A percentile compares a stretch with the other conserved stretches of the same genome.
Evolutionary conservation across 202 grass and related monocot species (phyloP).

Genomic region (Zoysia matrella): DNA sequence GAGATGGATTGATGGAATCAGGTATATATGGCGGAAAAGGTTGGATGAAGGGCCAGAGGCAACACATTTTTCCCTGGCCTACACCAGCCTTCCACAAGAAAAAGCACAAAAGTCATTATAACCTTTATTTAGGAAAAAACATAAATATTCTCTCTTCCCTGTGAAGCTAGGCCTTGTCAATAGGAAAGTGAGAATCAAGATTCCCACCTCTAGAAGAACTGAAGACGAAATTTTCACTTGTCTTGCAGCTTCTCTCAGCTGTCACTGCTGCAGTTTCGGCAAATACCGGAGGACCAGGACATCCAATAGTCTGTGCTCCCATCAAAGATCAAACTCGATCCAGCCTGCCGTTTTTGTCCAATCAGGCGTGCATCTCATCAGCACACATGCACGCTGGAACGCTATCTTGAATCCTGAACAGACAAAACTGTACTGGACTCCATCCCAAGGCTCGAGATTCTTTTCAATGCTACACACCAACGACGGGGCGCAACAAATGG

Average conservation of each 20-base stretch:
- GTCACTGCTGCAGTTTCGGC: not conserved
- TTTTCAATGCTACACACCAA: no score
- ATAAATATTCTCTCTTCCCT: slow-evolving; percentile 22
- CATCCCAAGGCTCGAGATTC: no score
- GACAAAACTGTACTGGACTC: no score
- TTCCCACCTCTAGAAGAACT: not conserved
- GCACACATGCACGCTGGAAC: no score
- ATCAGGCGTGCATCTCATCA: no score
- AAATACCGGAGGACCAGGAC: not conserved
- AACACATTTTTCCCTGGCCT: slow-evolving; percentile 4
- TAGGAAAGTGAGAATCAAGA: not conserved
- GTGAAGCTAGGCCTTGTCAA: not conserved
- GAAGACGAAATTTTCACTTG: not conserved
- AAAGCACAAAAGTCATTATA: slow-evolving; percentile 51
- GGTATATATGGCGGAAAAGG: not conserved
- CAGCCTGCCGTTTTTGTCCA: slow-evolving; percentile 5
- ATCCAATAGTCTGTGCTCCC: no score
- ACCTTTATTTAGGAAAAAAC: slow-evolving; percentile 39
- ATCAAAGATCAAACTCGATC: not conserved
- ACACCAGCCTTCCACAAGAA: slow-evolving; percentile 38
- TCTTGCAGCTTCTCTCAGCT: not conserved
- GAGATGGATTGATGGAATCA: slow-evolving; percentile 12
- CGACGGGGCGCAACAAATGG: no score
- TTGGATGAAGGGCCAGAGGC: not conserved
- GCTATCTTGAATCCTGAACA: no score